Conservation (phyloP, 2,329 filamentous ascomycete species). For the Didymella exigua region DNA sequence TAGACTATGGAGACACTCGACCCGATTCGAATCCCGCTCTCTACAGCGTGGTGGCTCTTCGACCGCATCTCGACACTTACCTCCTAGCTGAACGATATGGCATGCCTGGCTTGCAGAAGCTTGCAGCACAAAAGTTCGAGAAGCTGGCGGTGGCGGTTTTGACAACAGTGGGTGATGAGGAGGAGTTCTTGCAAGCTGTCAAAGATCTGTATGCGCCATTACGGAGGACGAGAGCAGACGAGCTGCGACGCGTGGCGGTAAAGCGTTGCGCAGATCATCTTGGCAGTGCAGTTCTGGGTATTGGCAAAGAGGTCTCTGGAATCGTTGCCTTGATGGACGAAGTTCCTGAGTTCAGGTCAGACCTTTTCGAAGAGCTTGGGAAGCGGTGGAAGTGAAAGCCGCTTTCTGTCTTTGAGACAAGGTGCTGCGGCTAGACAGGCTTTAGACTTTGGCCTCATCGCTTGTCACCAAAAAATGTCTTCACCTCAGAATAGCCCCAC, state of each 20-base stretch:
- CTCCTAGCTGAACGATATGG: constrained; percentile 39
- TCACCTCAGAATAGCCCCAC: constrained; percentile 3
- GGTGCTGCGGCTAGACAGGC: not conserved
- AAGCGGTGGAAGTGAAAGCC: constrained; percentile 29
- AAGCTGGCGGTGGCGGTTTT: constrained; percentile 28
- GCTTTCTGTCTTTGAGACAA: not conserved
- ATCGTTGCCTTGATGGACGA: constrained; percentile 39
- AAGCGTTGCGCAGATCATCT: constrained; percentile 40
- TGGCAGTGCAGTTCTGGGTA: constrained; percentile 35
- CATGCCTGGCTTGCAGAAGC: constrained; percentile 31
- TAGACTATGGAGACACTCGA: constrained; percentile 37
- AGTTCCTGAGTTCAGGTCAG: constrained; percentile 37
- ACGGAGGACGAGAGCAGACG: constrained; percentile 29
- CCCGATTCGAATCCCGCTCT: constrained; percentile 23
- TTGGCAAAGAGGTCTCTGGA: constrained; percentile 32
- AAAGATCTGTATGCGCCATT: constrained; percentile 35
- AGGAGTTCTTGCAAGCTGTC: constrained; percentile 32
- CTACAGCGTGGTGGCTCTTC: constrained; percentile 30
- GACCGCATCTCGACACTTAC: constrained; percentile 37
- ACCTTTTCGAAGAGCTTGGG: constrained; percentile 39
- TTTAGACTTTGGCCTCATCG: not conserved
- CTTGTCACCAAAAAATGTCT: not conserved
- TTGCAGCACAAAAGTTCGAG: constrained; percentile 38
- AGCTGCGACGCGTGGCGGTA: constrained; percentile 27
- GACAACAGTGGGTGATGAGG: constrained; percentile 31